These are phyloP conservation scores for Phaffia rhodozyma DNA, from an alignment of 1,284 basidiomycete species.

Conservation along the genomic window DNA sequence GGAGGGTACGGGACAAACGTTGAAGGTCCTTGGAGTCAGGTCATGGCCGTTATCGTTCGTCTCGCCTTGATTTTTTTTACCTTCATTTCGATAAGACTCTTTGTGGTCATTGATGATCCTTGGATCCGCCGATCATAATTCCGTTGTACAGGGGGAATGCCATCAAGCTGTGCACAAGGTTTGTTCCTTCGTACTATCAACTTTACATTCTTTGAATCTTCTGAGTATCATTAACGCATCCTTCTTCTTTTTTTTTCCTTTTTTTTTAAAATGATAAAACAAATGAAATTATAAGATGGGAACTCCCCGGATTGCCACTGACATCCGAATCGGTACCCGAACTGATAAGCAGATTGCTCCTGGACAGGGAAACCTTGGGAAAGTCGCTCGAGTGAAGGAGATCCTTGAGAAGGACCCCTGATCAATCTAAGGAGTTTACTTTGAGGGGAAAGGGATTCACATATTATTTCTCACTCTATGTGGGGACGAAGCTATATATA, in stretches of 20 bases:
- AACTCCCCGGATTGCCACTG: slow-evolving; percentile 59
- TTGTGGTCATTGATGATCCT: no score
- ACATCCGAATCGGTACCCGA: slow-evolving; percentile 84
- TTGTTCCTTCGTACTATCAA: slow-evolving; percentile 32
- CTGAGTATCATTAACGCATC: neutral
- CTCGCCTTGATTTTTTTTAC: neutral
- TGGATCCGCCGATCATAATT: slow-evolving; percentile 47
- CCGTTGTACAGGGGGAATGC: slow-evolving; percentile 48
- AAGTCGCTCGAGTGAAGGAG: slow-evolving; percentile 64
- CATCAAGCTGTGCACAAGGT: slow-evolving; percentile 70
- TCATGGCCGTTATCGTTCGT: slow-evolving; percentile 34
- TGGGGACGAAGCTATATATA: no score
- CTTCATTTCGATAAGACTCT: slow-evolving; percentile 24
- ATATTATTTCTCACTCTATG: no score
- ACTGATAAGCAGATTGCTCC: slow-evolving; percentile 52
- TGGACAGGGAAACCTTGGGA: slow-evolving; percentile 61
- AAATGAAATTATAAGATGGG: slow-evolving; percentile 36
- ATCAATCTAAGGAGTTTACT: no score
- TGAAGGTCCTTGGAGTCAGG: slow-evolving; percentile 73
- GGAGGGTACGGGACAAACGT: slow-evolving; percentile 66
- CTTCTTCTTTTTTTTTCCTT: slow-evolving; percentile 24
- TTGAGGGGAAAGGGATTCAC: no score
- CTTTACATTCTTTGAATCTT: slow-evolving; percentile 16
- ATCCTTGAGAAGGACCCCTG: slow-evolving; percentile 37
- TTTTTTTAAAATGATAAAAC: neutral